Conservation (phyloP, 1,139 yeast genomes). For the Yamadazyma triangularis region DNA sequence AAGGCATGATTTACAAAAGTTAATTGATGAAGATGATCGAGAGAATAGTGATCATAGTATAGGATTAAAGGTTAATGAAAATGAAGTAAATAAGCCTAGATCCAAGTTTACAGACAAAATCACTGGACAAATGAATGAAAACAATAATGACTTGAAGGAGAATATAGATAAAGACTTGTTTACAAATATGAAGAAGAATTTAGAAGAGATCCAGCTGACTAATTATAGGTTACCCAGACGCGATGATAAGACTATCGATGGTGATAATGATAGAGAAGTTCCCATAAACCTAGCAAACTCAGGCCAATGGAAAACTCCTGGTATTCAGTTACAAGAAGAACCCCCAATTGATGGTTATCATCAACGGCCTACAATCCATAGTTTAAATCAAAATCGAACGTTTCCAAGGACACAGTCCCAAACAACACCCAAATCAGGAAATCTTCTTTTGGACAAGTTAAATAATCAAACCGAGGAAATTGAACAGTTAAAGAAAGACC, state of each 20-base stretch:
- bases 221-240: neutral
- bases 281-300: no score
- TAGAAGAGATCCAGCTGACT: no score
- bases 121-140: neutral
- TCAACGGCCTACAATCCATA: no score
- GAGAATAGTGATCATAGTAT: neutral
- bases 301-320: no score
- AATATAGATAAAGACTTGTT: neutral
- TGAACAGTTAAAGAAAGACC: neutral
- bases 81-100: neutral
- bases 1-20: neutral
- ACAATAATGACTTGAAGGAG: neutral
- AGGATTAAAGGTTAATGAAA: neutral
- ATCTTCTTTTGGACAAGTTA: constrained; percentile 5
- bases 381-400: no score
- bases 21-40: neutral
- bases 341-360: neutral
- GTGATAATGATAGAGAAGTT: no score
- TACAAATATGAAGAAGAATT: neutral
- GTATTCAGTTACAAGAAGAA: neutral
- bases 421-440: constrained; percentile 3
- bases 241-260: neutral
- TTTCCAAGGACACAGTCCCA: neutral
- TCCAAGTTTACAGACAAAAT: neutral
- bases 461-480: constrained; percentile 5